These are phyloP conservation scores for Globisporangium middletonii DNA, from an alignment of 352 stramenopile genomes.

Conservation along the genomic window DNA sequence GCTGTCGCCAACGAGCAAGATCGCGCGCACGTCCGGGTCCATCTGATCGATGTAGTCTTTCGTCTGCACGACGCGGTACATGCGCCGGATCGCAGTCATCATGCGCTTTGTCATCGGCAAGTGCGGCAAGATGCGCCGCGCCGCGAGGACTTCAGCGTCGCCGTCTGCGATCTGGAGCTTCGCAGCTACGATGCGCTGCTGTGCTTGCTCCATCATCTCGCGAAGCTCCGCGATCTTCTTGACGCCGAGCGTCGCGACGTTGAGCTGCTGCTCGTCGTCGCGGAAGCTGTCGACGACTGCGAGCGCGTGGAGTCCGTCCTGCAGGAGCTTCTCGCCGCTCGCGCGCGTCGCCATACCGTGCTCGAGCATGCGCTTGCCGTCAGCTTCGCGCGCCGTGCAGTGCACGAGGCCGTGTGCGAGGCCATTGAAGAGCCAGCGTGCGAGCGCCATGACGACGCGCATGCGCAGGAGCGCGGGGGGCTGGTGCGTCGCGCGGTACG, in stretches of 20 bases:
- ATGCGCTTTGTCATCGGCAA: constrained; percentile 55
- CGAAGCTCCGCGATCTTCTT: constrained; percentile 57
- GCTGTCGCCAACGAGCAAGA: constrained; percentile 18
- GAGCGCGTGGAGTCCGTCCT: constrained; percentile 34
- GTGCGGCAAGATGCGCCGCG: constrained; percentile 42
- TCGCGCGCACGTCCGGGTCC: constrained; percentile 36
- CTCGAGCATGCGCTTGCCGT: constrained; percentile 55
- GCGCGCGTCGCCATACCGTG: constrained; percentile 53
- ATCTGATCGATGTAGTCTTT: constrained; percentile 73
- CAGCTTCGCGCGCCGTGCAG: constrained; percentile 45
- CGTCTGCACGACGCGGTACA: constrained; percentile 60
- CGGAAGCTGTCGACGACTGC: constrained; percentile 39
- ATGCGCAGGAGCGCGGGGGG: constrained; percentile 29
- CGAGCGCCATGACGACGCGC: constrained; percentile 53
- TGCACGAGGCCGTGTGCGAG: constrained; percentile 67
- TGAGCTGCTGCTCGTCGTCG: constrained; percentile 43
- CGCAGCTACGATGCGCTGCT: constrained; percentile 34
- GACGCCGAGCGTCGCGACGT: constrained; percentile 36
- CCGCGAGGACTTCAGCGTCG: constrained; percentile 30
- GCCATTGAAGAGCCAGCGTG: constrained; percentile 63
- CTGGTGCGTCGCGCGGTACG: constrained; percentile 29
- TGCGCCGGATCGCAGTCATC: constrained; percentile 38
- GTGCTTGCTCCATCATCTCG: constrained; percentile 36
- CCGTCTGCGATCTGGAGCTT: constrained; percentile 30
- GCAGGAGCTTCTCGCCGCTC: constrained; percentile 35